These are phyloP conservation scores for Psophocarpus tetragonolobus DNA, from an alignment of 306 rosid species.

Conservation along the genomic window DNA sequence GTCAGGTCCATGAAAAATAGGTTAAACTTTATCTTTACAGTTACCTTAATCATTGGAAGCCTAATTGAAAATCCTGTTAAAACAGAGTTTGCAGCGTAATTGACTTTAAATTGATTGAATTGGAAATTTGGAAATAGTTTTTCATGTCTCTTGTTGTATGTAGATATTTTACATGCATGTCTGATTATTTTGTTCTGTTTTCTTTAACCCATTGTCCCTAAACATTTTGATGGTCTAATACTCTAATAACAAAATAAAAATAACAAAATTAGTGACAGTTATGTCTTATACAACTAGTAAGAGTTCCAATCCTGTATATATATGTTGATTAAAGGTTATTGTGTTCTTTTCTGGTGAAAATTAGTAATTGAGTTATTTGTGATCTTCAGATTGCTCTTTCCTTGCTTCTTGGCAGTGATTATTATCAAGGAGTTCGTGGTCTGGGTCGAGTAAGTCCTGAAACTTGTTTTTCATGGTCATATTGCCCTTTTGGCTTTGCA, in stretches of 20 bases:
- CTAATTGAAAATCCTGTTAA: conserved; percentile 7
- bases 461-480: conserved; percentile 15
- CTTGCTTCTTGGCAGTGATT: conserved; percentile 82
- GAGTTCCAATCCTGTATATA: not conserved
- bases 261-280: conserved; percentile 1
- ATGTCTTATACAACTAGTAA: not conserved
- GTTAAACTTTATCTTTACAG: not conserved
- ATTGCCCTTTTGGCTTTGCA: not conserved
- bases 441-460: conserved; percentile 67
- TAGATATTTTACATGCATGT: conserved; percentile 3
- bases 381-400: conserved; percentile 73
- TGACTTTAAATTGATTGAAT: conserved; percentile 8
- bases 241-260: not conserved
- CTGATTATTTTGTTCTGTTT: not conserved
- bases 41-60: not conserved
- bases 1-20: not conserved
- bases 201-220: not conserved
- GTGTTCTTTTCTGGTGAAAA: conserved; percentile 23
- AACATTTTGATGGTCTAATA: not conserved
- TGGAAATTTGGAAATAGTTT: conserved; percentile 22
- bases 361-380: conserved; percentile 36
- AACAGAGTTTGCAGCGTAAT: conserved; percentile 5
- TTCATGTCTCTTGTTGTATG: conserved; percentile 12
- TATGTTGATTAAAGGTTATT: conserved; percentile 11
- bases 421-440: conserved; percentile 71